Evolutionary conservation across 2,329 filamentous ascomycete species (phyloP), one percentile per base, ranked within the genome.

Genomic region (Xylariaceae sp.): DNA sequence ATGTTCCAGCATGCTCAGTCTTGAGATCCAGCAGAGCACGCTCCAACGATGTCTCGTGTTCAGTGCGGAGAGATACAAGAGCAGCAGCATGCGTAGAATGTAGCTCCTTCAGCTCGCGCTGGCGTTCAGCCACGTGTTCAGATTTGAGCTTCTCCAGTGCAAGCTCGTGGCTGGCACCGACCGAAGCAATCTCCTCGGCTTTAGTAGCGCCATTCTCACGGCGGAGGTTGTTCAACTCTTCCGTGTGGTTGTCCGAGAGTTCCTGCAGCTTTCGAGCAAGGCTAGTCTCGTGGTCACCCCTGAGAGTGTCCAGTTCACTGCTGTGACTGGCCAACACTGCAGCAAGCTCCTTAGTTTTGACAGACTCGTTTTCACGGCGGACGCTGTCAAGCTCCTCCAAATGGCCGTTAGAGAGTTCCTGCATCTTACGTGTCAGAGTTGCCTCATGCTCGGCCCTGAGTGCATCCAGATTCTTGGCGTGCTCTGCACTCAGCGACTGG

Each of bases 201-300:
- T 44, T 40, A 3, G 40, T 25, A 7, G 31, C 33, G 17, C 44
- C 40, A 16, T 33, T 39, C 13, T 44, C 33, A 19, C 49, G 42
- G 2, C 43, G 43, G 12, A 49, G 29, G 9, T 33, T 28, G 13
- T 48, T 43, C 2, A 52, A 23, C 9, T 47, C 47, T 10, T 26
- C 39, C 0, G 35, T 24, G 35, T 52, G 42, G 12, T 32, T 33
- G 11, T 49, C 37, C 5, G 26, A 30, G 13, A 48, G 19, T 19
- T 47, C 47, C 27, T 50, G 42, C 8, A 52, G 19, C 22, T 40
- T 47, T 26, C 32, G 40, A 7, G 46, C 32, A 4, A 43, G 25
- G 1, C 39, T 30, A 14, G 36, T 30, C 25, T 49, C 46, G 19
- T 53, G 46, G 5, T 49, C 42, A 9, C 7, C 21, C 32, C 43